These are phyloP conservation scores for Pseudocercospora fuligena DNA, from an alignment of 2,329 filamentous ascomycete species.

Conservation along the genomic window DNA sequence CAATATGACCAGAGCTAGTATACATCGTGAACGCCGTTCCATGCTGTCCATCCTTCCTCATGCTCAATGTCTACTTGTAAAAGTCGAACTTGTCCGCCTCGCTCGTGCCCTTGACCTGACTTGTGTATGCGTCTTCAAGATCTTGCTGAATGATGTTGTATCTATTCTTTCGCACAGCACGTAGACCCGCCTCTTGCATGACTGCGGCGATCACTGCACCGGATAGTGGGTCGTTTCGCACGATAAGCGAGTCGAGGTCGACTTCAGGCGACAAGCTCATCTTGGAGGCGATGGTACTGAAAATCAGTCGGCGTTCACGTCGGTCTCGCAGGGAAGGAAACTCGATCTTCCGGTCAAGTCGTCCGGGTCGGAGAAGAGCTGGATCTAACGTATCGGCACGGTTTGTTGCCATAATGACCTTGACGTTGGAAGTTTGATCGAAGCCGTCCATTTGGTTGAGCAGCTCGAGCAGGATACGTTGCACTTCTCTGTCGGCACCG, in stretches of 20 bases:
- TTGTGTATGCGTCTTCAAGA: conserved; percentile 94
- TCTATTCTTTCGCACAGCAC: conserved; percentile 93
- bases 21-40: conserved; percentile 1
- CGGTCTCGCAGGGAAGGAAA: conserved; percentile 95
- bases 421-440: conserved; percentile 98
- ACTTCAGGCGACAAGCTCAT: conserved; percentile 98
- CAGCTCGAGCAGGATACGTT: conserved; percentile 95
- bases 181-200: conserved; percentile 97
- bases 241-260: conserved; percentile 93
- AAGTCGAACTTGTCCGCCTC: conserved; percentile 84
- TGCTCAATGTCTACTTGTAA: conserved; percentile 69
- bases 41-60: neutral
- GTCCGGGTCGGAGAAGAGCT: conserved; percentile 88
- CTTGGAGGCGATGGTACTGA: conserved; percentile 93
- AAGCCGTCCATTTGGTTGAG: conserved; percentile 99
- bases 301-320: conserved; percentile 93
- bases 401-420: conserved; percentile 99
- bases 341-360: conserved; percentile 97
- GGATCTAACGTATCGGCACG: conserved; percentile 96
- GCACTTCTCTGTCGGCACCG: conserved; percentile 95
- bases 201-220: conserved; percentile 97
- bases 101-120: conserved; percentile 85
- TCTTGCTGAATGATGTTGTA: conserved; percentile 99
- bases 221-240: conserved; percentile 92
- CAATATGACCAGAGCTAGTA: neutral